Evolutionary conservation across 345 rosid genomes (phyloP).

Genomic region (Eucalyptus urophylla): DNA sequence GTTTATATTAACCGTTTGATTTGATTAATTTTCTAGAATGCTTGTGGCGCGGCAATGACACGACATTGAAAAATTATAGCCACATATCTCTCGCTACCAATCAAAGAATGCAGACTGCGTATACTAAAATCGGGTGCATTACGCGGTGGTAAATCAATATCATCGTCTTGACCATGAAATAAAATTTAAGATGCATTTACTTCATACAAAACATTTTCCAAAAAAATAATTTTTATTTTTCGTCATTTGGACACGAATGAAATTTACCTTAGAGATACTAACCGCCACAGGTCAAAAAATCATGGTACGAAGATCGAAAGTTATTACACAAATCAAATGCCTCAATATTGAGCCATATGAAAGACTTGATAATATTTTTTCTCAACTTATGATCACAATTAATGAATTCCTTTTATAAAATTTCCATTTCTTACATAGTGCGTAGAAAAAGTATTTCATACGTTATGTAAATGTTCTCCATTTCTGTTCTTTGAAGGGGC

Average conservation of each 20-base stretch:
- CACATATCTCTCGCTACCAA: not conserved
- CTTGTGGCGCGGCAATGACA: not conserved
- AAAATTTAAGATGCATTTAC: not conserved
- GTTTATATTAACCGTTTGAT: no score
- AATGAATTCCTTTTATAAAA: no score
- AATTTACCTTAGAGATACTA: not conserved
- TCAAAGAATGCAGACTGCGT: not conserved
- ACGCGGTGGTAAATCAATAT: not conserved
- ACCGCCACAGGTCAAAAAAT: rapidly evolving
- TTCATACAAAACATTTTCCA: no score
- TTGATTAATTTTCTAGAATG: not conserved
- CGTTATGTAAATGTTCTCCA: no score
- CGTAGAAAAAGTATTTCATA: no score
- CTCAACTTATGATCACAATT: no score
- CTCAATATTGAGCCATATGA: not conserved
- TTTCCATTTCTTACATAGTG: no score
- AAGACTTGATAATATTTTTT: no score
- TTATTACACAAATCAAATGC: not conserved
- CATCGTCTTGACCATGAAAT: not conserved
- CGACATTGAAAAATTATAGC: not conserved
- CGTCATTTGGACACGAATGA: rapidly evolving
- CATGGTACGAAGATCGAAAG: rapidly evolving
- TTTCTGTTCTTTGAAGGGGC: no score
- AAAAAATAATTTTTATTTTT: no score
- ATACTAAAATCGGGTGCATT: no score